These are phyloP conservation scores for Durusdinium trenchii DNA, from an alignment of 73 alveolate genomes.

Conservation along the genomic window DNA sequence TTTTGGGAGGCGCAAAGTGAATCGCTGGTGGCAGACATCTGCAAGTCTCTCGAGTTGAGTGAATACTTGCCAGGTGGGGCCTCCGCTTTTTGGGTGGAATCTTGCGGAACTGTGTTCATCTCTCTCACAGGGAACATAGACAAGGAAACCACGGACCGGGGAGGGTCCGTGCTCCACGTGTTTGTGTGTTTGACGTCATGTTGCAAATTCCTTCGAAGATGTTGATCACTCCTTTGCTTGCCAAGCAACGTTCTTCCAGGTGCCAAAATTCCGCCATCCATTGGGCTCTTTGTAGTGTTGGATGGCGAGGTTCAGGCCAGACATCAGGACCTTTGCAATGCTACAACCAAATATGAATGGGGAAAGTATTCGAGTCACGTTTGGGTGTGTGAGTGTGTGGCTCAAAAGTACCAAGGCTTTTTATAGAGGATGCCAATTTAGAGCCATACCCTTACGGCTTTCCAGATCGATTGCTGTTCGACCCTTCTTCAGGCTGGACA, in stretches of 20 bases:
- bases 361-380: too few species aligned
- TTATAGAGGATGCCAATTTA: too few species aligned
- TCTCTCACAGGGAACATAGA: too few species aligned
- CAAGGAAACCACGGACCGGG: neutral
- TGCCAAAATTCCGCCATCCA: slow-evolving; percentile 61
- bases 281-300: slow-evolving; percentile 80
- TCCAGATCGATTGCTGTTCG: too few species aligned
- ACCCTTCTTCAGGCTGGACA: slow-evolving; percentile 54
- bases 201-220: too few species aligned
- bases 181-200: neutral
- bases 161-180: neutral
- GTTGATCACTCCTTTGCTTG: too few species aligned
- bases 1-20: neutral
- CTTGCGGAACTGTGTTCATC: neutral
- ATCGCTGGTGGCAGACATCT: slow-evolving; percentile 40
- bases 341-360: neutral
- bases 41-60: slow-evolving; percentile 68
- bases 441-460: too few species aligned
- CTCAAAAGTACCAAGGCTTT: too few species aligned
- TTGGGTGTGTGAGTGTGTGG: too few species aligned
- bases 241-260: slow-evolving; percentile 21
- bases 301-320: slow-evolving; percentile 87
- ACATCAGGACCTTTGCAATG: neutral
- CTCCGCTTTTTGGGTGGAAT: neutral
- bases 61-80: slow-evolving; percentile 82